These are phyloP conservation scores for Ceratocystis huliohia DNA, from an alignment of 2,329 filamentous ascomycete genomes.

Conservation along the genomic window DNA sequence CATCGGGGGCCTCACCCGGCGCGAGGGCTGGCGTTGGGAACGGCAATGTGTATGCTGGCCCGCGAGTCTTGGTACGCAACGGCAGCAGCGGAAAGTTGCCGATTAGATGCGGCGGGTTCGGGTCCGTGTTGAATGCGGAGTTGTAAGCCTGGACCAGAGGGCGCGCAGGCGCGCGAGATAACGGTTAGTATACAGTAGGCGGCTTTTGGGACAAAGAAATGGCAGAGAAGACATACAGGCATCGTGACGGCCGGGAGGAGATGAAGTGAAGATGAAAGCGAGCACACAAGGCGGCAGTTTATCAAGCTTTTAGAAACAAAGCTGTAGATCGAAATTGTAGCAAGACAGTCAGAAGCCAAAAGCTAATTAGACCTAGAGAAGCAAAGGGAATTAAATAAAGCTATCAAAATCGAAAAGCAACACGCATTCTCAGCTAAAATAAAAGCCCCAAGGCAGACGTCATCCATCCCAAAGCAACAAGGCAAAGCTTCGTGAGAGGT, in stretches of 20 bases:
- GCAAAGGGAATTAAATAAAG: not conserved
- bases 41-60: constrained; percentile 80
- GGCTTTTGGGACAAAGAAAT: not conserved
- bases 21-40: constrained; percentile 44
- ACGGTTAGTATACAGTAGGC: too few relatives aligned
- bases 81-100: constrained; percentile 94
- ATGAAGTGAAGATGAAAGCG: not conserved
- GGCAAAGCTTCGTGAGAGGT: not conserved
- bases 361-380: not conserved
- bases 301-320: not conserved
- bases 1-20: constrained; percentile 55
- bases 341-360: not conserved
- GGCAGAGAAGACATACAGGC: not conserved
- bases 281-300: not conserved
- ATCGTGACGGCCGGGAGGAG: not conserved
- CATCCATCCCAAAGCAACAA: not conserved
- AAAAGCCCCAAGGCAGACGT: constrained; percentile 3
- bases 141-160: constrained; percentile 65
- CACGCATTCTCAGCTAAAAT: not conserved
- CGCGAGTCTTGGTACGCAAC: constrained; percentile 84
- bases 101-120: constrained; percentile 46
- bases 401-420: not conserved
- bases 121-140: constrained; percentile 86
- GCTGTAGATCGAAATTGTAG: not conserved
- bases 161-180: not conserved